phyloP scores from a whole-genome alignment of 331 rosid genomes.

The Rosa hybrid region DNA sequence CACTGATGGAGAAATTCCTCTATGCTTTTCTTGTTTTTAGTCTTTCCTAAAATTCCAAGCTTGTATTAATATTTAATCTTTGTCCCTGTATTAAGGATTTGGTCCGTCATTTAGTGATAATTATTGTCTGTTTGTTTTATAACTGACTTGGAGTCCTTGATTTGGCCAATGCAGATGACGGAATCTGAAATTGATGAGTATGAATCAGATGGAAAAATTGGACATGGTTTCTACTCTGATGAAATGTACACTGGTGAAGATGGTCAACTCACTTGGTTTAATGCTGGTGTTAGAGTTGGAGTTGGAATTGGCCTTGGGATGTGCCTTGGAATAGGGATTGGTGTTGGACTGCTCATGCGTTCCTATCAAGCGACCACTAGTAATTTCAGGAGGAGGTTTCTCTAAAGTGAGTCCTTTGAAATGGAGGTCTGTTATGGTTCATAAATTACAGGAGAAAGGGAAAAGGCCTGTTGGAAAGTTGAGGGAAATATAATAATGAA shows the following conservation, averaged over 20 bases:
- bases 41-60: not conserved
- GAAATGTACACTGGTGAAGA: conserved; percentile 80
- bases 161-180: conserved; percentile 48
- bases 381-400: conserved; percentile 68
- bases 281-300: conserved; percentile 95
- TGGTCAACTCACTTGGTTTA: conserved; percentile 88
- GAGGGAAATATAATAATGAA: conserved; percentile 18
- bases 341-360: conserved; percentile 90
- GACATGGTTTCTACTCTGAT: conserved; percentile 54
- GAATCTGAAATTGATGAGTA: conserved; percentile 63
- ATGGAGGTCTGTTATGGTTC: conserved; percentile 22
- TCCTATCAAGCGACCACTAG: conserved; percentile 89
- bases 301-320: conserved; percentile 94
- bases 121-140: not conserved
- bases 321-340: conserved; percentile 87
- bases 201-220: conserved; percentile 59
- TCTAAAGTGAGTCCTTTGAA: conserved; percentile 32
- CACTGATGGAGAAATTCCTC: not conserved
- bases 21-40: not conserved
- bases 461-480: conserved; percentile 20
- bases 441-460: not conserved
- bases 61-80: not conserved
- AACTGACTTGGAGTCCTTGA: conserved; percentile 15
- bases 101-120: not conserved
- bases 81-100: not conserved